Evolutionary conservation across 441 rosid genomes (phyloP).

Genomic region (Populus hybrid): DNA sequence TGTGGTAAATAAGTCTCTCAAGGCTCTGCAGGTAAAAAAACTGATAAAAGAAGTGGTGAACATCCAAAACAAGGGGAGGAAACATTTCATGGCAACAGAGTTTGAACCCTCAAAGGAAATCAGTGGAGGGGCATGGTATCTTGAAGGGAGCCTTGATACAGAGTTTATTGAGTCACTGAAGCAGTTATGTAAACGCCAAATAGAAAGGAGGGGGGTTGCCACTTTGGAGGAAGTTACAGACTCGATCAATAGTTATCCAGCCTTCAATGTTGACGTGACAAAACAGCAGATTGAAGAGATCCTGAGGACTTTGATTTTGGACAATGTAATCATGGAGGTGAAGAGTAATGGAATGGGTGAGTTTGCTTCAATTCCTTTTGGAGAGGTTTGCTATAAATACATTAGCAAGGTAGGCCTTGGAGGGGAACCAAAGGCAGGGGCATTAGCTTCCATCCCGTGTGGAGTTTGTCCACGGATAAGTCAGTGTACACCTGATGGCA

Average conservation of each 20-base stretch:
- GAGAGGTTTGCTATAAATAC: constrained; percentile 49
- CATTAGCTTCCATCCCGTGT: constrained; percentile 74
- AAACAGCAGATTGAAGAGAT: constrained; percentile 55
- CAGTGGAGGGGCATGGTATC: constrained; percentile 81
- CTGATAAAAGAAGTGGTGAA: constrained; percentile 64
- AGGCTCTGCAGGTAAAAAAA: constrained; percentile 40
- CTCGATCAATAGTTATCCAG: constrained; percentile 24
- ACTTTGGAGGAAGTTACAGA: constrained; percentile 46
- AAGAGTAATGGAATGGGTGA: constrained; percentile 64
- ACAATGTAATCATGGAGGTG: constrained; percentile 49
- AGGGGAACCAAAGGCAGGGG: constrained; percentile 36
- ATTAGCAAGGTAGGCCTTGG: constrained; percentile 20
- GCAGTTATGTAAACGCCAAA: constrained; percentile 27
- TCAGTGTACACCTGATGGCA: constrained; percentile 59
- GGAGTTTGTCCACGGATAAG: constrained; percentile 71
- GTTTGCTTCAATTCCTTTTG: constrained; percentile 38
- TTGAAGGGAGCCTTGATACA: constrained; percentile 49
- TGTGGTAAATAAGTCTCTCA: constrained; percentile 33
- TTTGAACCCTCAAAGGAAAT: constrained; percentile 63
- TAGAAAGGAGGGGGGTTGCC: constrained; percentile 32
- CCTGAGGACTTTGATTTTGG: constrained; percentile 56
- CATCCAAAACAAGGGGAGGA: constrained; percentile 52
- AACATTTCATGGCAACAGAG: constrained; percentile 54
- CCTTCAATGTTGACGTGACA: constrained; percentile 25
- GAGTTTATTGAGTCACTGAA: constrained; percentile 44